Evolutionary conservation across 2,329 filamentous ascomycete genomes (phyloP).

Genomic region (Sporothrix variecibatus): DNA sequence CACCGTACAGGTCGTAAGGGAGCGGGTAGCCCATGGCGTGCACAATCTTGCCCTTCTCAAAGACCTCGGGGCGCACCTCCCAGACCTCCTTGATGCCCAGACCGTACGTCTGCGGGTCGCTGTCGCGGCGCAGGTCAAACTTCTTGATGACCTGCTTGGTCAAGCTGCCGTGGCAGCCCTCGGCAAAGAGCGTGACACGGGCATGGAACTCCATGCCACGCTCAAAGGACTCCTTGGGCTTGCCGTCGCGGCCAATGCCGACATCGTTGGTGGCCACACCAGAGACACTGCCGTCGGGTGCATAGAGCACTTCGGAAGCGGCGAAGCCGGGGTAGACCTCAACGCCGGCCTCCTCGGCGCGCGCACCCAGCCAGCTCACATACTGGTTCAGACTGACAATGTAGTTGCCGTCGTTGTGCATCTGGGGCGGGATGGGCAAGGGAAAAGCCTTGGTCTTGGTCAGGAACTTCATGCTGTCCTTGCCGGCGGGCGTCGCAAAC

Average conservation of each 20-base stretch:
- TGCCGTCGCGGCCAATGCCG: slow-evolving; percentile 77
- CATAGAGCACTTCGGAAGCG: slow-evolving; percentile 88
- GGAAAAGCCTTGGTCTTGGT: slow-evolving; percentile 78
- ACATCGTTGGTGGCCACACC: slow-evolving; percentile 96
- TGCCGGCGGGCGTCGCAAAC: slow-evolving; percentile 78
- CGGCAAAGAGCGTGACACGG: slow-evolving; percentile 83
- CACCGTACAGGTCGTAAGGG: slow-evolving; percentile 86
- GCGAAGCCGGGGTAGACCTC: slow-evolving; percentile 97
- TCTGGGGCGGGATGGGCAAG: slow-evolving; percentile 88
- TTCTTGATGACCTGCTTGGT: slow-evolving; percentile 95
- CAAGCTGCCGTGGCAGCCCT: slow-evolving; percentile 94
- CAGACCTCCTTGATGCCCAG: slow-evolving; percentile 95
- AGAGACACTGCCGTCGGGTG: slow-evolving; percentile 80
- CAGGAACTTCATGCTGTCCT: slow-evolving; percentile 90
- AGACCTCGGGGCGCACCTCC: slow-evolving; percentile 93
- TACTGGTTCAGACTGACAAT: slow-evolving; percentile 96
- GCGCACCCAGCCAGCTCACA: slow-evolving; percentile 91
- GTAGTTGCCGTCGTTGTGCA: slow-evolving; percentile 98
- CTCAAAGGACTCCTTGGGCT: slow-evolving; percentile 88
- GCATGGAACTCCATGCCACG: slow-evolving; percentile 98
- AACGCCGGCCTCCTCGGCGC: slow-evolving; percentile 94
- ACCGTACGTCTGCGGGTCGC: slow-evolving; percentile 92
- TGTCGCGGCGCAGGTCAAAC: slow-evolving; percentile 84
- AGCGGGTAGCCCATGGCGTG: slow-evolving; percentile 95
- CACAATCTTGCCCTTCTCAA: slow-evolving; percentile 78